phyloP scores from a whole-genome alignment of 441 rosid species.

The Metrosideros polymorpha region DNA sequence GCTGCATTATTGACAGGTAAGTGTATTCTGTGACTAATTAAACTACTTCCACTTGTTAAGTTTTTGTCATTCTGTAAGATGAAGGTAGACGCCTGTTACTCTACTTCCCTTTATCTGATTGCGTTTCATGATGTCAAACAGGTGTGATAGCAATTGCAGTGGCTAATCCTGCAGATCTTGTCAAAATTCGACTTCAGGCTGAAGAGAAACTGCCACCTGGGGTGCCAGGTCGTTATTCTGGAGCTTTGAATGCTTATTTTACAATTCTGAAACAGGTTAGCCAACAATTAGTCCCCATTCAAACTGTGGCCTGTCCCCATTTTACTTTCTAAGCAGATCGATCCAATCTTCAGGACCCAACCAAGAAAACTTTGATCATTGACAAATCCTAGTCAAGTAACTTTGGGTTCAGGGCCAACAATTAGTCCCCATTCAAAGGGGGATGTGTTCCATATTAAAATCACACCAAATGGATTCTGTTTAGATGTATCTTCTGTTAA shows the following conservation, averaged over 20 bases:
- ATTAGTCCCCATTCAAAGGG: neutral
- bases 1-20: slow-evolving; percentile 69
- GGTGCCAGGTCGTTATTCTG: slow-evolving; percentile 56
- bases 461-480: neutral
- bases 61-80: neutral
- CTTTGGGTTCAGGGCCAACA: neutral
- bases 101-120: neutral
- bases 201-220: slow-evolving; percentile 66
- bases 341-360: neutral
- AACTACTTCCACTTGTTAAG: neutral
- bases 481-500: neutral
- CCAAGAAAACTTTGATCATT: neutral
- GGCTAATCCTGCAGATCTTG: slow-evolving; percentile 77
- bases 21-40: slow-evolving; percentile 9
- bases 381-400: neutral
- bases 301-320: neutral
- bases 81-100: neutral
- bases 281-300: neutral
- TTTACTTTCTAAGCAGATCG: neutral
- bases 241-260: slow-evolving; percentile 56
- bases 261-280: slow-evolving; percentile 55
- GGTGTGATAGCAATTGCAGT: slow-evolving; percentile 64
- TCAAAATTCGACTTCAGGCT: slow-evolving; percentile 66
- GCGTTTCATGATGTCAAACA: slow-evolving; percentile 9
- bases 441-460: neutral